Evolutionary conservation across 495 filamentous ascomycete species (phyloP).

Genomic region (Penicillium coprophilum): DNA sequence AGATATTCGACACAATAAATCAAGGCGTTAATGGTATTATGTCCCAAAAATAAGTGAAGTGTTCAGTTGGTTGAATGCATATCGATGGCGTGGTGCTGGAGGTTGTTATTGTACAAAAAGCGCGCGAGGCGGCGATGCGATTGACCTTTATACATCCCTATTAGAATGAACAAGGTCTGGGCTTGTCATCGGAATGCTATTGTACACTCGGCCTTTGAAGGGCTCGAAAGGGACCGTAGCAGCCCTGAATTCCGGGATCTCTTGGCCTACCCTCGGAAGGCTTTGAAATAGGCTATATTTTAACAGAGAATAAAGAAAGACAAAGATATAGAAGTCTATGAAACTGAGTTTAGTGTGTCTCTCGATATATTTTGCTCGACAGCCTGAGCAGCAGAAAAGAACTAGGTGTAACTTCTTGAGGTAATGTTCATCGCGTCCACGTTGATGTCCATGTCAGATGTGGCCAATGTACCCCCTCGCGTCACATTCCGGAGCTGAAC

Average conservation of each 20-base stretch:
- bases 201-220: slow-evolving; percentile 19
- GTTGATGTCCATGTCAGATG: neutral
- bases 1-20: neutral
- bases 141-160: slow-evolving; percentile 18
- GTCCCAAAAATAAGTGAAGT: neutral
- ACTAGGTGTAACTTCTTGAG: neutral
- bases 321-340: no score
- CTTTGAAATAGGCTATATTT: neutral
- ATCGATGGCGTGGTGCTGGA: slow-evolving; percentile 12
- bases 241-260: slow-evolving; percentile 29
- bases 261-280: slow-evolving; percentile 12
- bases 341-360: neutral
- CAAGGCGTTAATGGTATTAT: neutral
- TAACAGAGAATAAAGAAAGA: no score
- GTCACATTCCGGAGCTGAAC: slow-evolving; percentile 11
- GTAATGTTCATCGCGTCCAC: neutral
- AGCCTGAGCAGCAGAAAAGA: neutral
- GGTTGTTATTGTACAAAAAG: neutral
- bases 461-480: slow-evolving; percentile 4
- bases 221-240: slow-evolving; percentile 23
- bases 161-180: slow-evolving; percentile 14
- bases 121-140: slow-evolving; percentile 15
- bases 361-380: neutral
- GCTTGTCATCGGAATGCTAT: slow-evolving; percentile 24
- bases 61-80: slow-evolving; percentile 6